Base-by-base conservation (phyloP, 164 flowering plant species). In the Sedum album region DNA sequence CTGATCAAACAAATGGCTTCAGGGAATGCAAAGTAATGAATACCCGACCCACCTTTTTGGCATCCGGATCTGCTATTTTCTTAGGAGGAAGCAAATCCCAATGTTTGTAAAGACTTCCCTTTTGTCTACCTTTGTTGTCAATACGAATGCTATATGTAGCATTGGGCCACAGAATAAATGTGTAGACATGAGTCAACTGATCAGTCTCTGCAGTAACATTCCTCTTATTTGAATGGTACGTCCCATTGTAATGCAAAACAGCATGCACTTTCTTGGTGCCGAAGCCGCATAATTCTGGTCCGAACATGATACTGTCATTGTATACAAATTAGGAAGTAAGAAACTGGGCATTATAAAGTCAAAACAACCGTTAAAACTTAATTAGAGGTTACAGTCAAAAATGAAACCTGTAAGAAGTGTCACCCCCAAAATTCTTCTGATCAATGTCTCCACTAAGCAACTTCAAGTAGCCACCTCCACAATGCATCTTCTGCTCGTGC, bases 381-480 rank as follows among this genome's bases (percentile, higher is more conserved):
- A n/a, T n/a, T n/a, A 31, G 6, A 11, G 9, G 1, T 20, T n/a
- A 21, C 8, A 51, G 13, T 62, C 33, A 41, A n/a, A 63, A 26
- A 23, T 26, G 2, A 25, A 0, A 90, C 97, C 98, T 93, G 78
- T 93, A 93, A 2, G 97, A 94, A 60, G 97, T 89, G 42, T 91
- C 98, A 57, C 98, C 97, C 65, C 98, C 97, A 72, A 91, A 93
- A 70, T 84, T 85, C 83, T 88, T 91, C 69, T 89, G 97, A 78
- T 93, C 97, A 65, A 88, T 76, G 0, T 86, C 90, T 73, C 86
- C 94, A 70, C 97, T 91, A 18, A 93, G 85, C 77, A 93, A 78
- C 85, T 93, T 93, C 94, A 93, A 89, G 79, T 91, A 91, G n/a
- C 97, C 97, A 81, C 98, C 98, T 78, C 98, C 98, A 81, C 98